Evolutionary conservation across 2,329 filamentous ascomycete species (phyloP).

Genomic region (Cordyceps tenuipes): DNA sequence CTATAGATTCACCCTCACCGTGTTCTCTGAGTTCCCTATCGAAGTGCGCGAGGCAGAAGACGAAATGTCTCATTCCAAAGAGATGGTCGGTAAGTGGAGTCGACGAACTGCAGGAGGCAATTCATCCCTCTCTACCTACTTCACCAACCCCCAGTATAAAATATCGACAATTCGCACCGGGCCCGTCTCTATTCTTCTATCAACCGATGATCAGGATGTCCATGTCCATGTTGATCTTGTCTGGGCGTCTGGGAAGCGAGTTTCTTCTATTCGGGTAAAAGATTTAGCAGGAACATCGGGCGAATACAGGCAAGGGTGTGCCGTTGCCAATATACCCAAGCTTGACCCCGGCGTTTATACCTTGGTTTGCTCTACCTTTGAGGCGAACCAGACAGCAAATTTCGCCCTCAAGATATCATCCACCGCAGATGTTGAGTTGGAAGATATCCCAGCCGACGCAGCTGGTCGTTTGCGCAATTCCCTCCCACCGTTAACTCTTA

Average conservation of each 20-base stretch:
- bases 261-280: constrained; percentile 59
- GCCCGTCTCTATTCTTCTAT: constrained; percentile 65
- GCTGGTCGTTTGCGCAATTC: constrained; percentile 63
- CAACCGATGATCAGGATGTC: constrained; percentile 56
- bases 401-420: constrained; percentile 72
- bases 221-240: constrained; percentile 80
- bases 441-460: constrained; percentile 59
- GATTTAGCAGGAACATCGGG: constrained; percentile 77
- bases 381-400: constrained; percentile 63
- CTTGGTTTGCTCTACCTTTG: constrained; percentile 84
- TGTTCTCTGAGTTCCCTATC: constrained; percentile 62
- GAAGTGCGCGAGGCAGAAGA: constrained; percentile 53
- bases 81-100: constrained; percentile 63
- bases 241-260: constrained; percentile 65
- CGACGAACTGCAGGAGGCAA: constrained; percentile 77
- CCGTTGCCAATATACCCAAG: constrained; percentile 52
- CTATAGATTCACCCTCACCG: constrained; percentile 81
- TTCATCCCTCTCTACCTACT: constrained; percentile 64
- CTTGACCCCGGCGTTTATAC: constrained; percentile 73
- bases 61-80: constrained; percentile 48
- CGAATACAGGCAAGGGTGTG: constrained; percentile 79
- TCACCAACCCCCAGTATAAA: constrained; percentile 80
- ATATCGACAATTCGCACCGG: constrained; percentile 50
- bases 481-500: constrained; percentile 48
- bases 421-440: constrained; percentile 45